Evolutionary conservation across 495 filamentous ascomycete genomes (phyloP), one percentile per base, ranked within the genome.

Genomic region (Xanthoparmelia taractica): DNA sequence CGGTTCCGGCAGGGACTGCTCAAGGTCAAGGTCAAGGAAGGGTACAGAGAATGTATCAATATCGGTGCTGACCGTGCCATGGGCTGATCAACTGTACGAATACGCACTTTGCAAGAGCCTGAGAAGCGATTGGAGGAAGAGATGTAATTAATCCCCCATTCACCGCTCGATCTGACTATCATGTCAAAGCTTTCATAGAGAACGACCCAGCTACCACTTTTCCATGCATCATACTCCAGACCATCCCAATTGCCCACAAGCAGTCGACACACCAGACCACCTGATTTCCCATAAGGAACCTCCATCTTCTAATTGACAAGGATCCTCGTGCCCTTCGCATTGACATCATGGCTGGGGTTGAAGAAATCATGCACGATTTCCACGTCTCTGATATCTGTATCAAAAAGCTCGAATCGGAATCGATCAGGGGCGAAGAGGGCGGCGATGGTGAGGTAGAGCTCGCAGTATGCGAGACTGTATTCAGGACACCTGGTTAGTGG

Each of bases 311-410:
- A 57, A 13, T 63, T 38, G 27, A 63, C 27, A 41, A 63, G 34
- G n/a, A 65, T 61, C 52, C 68, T 61, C 38, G 66, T 64, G 3
- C 68, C 68, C 41, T 68, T 70, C n/a, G 52, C 43, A n/a, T 67
- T 63, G 27, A 65, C 11, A 20, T 29, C 66, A n/a, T 43, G 38
- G 6, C 45, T 52, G 25, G 63, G 31, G 17, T 60, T 67, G 57
- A 70, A 57, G 34, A 68, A 64, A 41, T 70, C 68, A 59, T 66
- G 66, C 27, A n/a, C 57, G 4, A 61, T 60, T 57, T 68, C 66
- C 36, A 66, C 68, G 40, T 70, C 68, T 7, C 27, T 63, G 2
- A 37, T 40, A 18, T 57, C 54, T 11, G 68, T 70, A 45, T 70
- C 63, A 29, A 41, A 68, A 20, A 70, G 48, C 54, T 70, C 60